Evolutionary conservation across 371 early-diverging fungal species (phyloP).

Genomic region (Rhizopus delemar): DNA sequence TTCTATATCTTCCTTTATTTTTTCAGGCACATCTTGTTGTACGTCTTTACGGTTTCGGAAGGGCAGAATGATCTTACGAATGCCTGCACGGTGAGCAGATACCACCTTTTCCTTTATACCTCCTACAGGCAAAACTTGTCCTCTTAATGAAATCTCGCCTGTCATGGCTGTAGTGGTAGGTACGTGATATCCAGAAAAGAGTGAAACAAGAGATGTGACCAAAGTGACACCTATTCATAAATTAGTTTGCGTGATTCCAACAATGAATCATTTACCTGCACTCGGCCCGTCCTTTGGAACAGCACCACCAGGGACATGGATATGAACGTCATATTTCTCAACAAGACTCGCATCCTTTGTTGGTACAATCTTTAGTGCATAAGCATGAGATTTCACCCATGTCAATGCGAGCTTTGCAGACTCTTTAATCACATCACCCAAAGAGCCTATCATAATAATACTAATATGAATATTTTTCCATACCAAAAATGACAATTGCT

Average conservation of each 20-base stretch:
- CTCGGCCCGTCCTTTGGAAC: conserved; percentile 85
- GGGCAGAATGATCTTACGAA: conserved; percentile 64
- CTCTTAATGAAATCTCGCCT: conserved; percentile 86
- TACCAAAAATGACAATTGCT: not conserved
- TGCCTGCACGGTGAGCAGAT: conserved; percentile 84
- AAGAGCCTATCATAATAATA: conserved; percentile 60
- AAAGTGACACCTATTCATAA: conserved; percentile 56
- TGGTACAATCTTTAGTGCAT: conserved; percentile 56
- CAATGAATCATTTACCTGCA: conserved; percentile 41
- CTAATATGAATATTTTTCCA: not conserved
- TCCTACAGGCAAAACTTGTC: conserved; percentile 83
- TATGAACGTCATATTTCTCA: conserved; percentile 70
- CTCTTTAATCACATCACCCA: conserved; percentile 89
- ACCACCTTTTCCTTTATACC: conserved; percentile 87
- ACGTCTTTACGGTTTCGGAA: conserved; percentile 62
- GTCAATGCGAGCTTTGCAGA: conserved; percentile 80
- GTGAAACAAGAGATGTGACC: conserved; percentile 73
- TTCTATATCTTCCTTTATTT: conserved; percentile 66
- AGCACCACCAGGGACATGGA: conserved; percentile 86
- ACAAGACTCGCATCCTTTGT: conserved; percentile 39
- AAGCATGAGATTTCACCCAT: conserved; percentile 80
- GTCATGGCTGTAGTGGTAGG: conserved; percentile 75
- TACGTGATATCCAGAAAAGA: conserved; percentile 64
- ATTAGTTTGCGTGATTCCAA: not conserved
- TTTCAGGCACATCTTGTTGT: conserved; percentile 68